Conservation (phyloP, 768 basidiomycete species). For the Strobilomyces echinocephalus region DNA sequence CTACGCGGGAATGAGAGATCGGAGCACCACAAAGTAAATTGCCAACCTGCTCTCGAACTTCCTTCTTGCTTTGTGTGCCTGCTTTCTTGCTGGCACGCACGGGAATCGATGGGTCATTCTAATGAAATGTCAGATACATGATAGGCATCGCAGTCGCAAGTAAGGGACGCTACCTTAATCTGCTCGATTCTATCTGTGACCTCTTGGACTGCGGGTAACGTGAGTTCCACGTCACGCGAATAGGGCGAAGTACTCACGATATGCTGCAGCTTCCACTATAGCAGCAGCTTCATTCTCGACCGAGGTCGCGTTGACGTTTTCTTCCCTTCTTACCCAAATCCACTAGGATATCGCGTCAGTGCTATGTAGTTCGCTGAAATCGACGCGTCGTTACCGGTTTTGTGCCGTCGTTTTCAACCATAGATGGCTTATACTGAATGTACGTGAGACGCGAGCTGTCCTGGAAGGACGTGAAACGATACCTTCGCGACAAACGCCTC, state of each 20-base stretch:
- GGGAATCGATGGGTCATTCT: slow-evolving; percentile 68
- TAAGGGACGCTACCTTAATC: slow-evolving; percentile 45
- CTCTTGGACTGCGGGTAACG: slow-evolving; percentile 44
- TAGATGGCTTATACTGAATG: slow-evolving; percentile 63
- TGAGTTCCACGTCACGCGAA: neutral
- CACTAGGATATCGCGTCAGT: slow-evolving; percentile 40
- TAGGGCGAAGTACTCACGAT: slow-evolving; percentile 34
- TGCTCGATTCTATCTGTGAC: slow-evolving; percentile 52
- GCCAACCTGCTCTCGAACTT: slow-evolving; percentile 60
- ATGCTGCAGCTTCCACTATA: slow-evolving; percentile 39
- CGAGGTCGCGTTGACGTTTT: slow-evolving; percentile 5
- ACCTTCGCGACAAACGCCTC: slow-evolving; percentile 55
- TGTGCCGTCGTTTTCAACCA: slow-evolving; percentile 73
- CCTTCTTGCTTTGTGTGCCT: slow-evolving; percentile 70
- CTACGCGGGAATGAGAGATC: slow-evolving; percentile 31
- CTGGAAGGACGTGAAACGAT: slow-evolving; percentile 9
- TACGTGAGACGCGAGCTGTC: neutral
- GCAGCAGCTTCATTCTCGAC: slow-evolving; percentile 29
- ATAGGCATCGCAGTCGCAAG: neutral
- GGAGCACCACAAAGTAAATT: neutral
- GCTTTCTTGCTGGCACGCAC: slow-evolving; percentile 66
- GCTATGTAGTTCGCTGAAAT: neutral
- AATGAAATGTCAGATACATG: slow-evolving; percentile 1
- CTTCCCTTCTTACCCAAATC: slow-evolving; percentile 51
- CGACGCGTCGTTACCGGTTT: slow-evolving; percentile 53